Evolutionary conservation across 257 asterid genomes (phyloP).

Genomic region (Cynanchum wilfordii): DNA sequence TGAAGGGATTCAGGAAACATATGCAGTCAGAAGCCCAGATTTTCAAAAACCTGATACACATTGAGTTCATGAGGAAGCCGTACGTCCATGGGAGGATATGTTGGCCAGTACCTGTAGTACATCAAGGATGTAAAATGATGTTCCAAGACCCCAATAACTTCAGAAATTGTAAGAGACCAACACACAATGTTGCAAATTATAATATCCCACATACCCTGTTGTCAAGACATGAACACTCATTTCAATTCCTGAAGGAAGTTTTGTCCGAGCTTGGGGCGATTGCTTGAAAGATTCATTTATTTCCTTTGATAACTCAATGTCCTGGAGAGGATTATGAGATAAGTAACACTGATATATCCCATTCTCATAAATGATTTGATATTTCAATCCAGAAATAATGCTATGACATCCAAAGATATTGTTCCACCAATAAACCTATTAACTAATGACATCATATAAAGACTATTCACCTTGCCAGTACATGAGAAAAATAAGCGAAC

Average conservation of each 20-base stretch:
- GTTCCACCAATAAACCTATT: neutral
- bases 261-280: constrained; percentile 96
- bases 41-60: constrained; percentile 74
- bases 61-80: constrained; percentile 93
- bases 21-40: constrained; percentile 14
- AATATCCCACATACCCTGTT: constrained; percentile 58
- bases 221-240: constrained; percentile 98
- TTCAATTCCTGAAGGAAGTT: constrained; percentile 98
- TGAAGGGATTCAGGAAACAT: neutral
- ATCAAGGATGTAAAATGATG: constrained; percentile 14
- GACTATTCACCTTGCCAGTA: neutral
- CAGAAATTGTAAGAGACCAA: neutral
- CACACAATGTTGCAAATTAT: neutral
- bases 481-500: neutral
- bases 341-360: neutral
- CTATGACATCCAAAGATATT: neutral
- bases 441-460: neutral
- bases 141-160: neutral
- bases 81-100: constrained; percentile 98
- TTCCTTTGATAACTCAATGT: constrained; percentile 89
- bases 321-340: constrained; percentile 40
- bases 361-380: neutral
- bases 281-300: constrained; percentile 97
- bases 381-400: neutral
- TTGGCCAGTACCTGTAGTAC: constrained; percentile 89